These are phyloP conservation scores for Fonsecaea monophora DNA, from an alignment of 2,329 filamentous ascomycete species.

Conservation along the genomic window DNA sequence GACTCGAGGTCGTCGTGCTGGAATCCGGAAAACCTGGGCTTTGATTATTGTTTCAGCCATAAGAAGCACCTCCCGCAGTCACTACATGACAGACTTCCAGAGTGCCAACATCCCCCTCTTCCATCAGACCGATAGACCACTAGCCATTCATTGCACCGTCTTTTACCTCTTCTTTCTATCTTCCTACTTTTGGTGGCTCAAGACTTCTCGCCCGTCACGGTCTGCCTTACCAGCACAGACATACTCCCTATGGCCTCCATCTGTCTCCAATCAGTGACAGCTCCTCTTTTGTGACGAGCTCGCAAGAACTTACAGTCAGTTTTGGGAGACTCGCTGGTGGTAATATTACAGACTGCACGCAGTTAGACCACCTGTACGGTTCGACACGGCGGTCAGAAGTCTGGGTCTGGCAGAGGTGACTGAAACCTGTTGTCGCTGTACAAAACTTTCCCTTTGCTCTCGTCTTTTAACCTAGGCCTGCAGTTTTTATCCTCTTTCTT, in stretches of 20 bases:
- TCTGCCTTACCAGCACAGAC: no score
- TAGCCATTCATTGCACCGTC: no score
- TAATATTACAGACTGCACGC: not conserved
- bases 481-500: not conserved
- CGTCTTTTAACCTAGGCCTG: not conserved
- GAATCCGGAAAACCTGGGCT: not conserved
- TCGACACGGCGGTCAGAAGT: not conserved
- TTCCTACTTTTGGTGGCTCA: no score
- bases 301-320: not conserved
- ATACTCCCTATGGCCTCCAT: not conserved
- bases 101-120: not conserved
- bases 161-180: no score
- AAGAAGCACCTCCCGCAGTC: not conserved
- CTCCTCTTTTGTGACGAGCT: not conserved
- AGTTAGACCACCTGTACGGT: not conserved
- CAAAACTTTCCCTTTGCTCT: not conserved
- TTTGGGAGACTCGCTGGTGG: not conserved
- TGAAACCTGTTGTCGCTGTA: not conserved
- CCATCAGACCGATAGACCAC: no score
- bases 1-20: not conserved
- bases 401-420: not conserved
- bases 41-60: not conserved
- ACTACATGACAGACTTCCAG: not conserved
- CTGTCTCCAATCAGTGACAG: not conserved
- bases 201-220: no score